Conservation (phyloP, 345 rosid species). For the Gossypium stocksii region DNA sequence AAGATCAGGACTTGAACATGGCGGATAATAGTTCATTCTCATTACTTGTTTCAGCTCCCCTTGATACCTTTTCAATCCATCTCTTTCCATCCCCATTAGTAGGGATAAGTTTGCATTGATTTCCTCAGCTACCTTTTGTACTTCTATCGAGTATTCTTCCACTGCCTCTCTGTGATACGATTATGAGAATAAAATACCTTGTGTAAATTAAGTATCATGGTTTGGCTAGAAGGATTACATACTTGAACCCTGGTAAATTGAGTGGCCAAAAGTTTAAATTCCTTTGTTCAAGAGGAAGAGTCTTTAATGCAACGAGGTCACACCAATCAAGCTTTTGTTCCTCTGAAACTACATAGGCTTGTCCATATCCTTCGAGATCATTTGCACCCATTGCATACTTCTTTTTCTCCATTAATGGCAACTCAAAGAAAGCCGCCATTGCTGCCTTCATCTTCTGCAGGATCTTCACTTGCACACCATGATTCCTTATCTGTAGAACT, state of each 20-base stretch:
- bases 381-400: neutral
- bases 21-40: neutral
- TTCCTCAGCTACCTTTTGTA: neutral
- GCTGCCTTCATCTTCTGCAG: neutral
- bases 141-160: neutral
- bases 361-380: neutral
- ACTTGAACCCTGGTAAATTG: neutral
- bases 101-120: neutral
- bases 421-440: constrained; percentile 3
- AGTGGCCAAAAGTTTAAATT: neutral
- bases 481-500: neutral
- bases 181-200: neutral
- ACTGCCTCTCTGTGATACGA: neutral
- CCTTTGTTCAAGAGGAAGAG: neutral
- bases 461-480: neutral
- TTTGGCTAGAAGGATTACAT: neutral
- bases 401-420: neutral
- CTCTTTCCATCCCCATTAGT: neutral
- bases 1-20: constrained; percentile 3
- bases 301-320: neutral
- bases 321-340: neutral
- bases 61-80: neutral
- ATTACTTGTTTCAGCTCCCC: neutral
- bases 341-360: neutral
- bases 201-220: too few species aligned